A percentile compares a stretch with the other conserved stretches of the same genome.
Conservation (phyloP, 2,329 filamentous ascomycete species). For the Alternaria metachromatica region DNA sequence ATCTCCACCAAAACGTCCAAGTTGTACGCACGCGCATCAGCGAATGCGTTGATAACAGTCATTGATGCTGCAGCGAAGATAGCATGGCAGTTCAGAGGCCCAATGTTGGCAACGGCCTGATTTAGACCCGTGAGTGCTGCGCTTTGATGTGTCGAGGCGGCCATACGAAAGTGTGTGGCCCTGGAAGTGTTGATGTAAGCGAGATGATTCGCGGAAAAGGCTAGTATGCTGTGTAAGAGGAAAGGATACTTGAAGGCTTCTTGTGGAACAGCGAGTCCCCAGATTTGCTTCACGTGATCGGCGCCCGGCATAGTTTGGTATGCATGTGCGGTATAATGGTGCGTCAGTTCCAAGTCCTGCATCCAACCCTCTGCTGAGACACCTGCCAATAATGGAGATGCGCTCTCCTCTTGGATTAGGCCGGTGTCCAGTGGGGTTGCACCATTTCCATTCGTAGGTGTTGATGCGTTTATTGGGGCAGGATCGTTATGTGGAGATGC, state of each 20-base stretch:
- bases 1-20: conserved; percentile 35
- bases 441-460: conserved; percentile 8
- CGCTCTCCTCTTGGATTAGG: not conserved
- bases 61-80: conserved; percentile 33
- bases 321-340: conserved; percentile 37
- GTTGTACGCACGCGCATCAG: conserved; percentile 21
- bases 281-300: conserved; percentile 37
- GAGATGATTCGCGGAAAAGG: conserved; percentile 47
- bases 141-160: conserved; percentile 39
- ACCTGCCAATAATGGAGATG: not conserved
- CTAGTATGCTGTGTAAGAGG: conserved; percentile 49
- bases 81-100: conserved; percentile 37
- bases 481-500: conserved; percentile 2
- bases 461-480: not conserved
- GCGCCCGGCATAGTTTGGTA: conserved; percentile 28
- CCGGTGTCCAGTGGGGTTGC: not conserved
- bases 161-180: conserved; percentile 26
- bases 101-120: conserved; percentile 26
- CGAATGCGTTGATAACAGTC: conserved; percentile 35
- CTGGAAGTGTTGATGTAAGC: conserved; percentile 35
- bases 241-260: conserved; percentile 45
- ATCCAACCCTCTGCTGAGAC: conserved; percentile 23
- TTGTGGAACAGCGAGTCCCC: conserved; percentile 43
- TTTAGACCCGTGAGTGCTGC: conserved; percentile 32
- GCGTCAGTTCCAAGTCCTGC: conserved; percentile 38